phyloP scores from a whole-genome alignment of 371 early-diverging fungal genomes.

The Batkoa obscura region DNA sequence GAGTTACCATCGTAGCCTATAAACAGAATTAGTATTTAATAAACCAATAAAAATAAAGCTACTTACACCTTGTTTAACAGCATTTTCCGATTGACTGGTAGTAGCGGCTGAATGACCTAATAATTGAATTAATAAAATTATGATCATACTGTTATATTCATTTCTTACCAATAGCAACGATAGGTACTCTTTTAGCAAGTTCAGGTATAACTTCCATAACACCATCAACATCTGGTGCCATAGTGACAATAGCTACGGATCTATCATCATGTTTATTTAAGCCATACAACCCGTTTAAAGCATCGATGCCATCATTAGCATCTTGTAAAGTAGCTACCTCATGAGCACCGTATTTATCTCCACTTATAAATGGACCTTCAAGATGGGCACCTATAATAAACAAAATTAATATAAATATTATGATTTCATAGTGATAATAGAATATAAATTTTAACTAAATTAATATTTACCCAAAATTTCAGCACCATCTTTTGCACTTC shows the following conservation, averaged over 20 bases:
- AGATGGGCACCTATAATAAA: constrained; percentile 36
- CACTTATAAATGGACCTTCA: constrained; percentile 68
- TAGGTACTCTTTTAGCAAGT: constrained; percentile 40
- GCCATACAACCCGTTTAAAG: constrained; percentile 55
- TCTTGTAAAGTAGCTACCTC: constrained; percentile 38
- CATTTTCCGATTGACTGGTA: constrained; percentile 46
- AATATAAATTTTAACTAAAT: background rate
- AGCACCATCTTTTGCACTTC: constrained; percentile 42
- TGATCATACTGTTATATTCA: background rate
- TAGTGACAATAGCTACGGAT: constrained; percentile 47
- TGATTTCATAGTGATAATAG: too few species aligned
- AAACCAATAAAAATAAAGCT: constrained; percentile 10
- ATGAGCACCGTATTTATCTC: constrained; percentile 60
- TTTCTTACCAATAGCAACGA: constrained; percentile 34
- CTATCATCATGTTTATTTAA: constrained; percentile 22
- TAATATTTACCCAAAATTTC: constrained; percentile 34
- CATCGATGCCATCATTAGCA: constrained; percentile 42
- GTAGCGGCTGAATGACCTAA: constrained; percentile 48
- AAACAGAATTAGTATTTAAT: background rate
- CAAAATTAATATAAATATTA: background rate
- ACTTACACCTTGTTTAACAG: constrained; percentile 38
- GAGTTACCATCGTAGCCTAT: constrained; percentile 31
- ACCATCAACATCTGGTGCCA: constrained; percentile 69
- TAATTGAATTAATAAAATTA: constrained; percentile 1
- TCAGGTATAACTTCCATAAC: constrained; percentile 44